A percentile compares a stretch with the other conserved stretches of the same genome.
phyloP scores from a whole-genome alignment of 2,329 filamentous ascomycete genomes.

The Penicillium sp. region DNA sequence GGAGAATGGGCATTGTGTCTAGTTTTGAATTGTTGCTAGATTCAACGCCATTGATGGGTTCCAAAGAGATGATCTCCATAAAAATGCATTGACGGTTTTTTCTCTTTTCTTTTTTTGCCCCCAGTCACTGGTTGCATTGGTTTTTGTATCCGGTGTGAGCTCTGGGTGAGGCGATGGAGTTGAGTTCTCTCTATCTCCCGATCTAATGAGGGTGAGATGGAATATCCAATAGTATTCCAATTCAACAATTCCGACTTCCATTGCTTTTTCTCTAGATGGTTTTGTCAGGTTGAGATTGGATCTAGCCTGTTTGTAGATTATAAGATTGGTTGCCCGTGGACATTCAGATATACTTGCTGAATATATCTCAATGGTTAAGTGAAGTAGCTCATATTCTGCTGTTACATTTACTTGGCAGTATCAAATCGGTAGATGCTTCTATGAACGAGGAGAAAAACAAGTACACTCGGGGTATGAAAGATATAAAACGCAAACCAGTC shows the following conservation, averaged over 20 bases:
- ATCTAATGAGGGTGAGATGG: slow-evolving; percentile 27
- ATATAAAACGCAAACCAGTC: slow-evolving; percentile 7
- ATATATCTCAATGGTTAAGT: neutral
- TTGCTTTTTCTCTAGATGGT: slow-evolving; percentile 5
- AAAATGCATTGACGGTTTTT: slow-evolving; percentile 30
- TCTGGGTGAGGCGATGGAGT: slow-evolving; percentile 19
- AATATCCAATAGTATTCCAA: slow-evolving; percentile 28
- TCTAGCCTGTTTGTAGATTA: neutral
- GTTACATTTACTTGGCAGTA: neutral
- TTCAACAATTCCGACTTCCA: slow-evolving; percentile 24
- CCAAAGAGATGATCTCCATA: slow-evolving; percentile 21
- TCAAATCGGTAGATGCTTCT: neutral
- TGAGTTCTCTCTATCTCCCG: slow-evolving; percentile 17
- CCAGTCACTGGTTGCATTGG: slow-evolving; percentile 19
- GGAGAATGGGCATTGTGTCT: slow-evolving; percentile 25
- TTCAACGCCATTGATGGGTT: slow-evolving; percentile 25
- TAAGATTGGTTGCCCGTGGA: neutral
- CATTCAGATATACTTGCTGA: neutral
- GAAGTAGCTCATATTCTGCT: neutral
- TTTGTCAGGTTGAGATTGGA: neutral
- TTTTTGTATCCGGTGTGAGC: slow-evolving; percentile 15
- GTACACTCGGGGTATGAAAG: slow-evolving; percentile 15
- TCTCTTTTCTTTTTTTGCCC: slow-evolving; percentile 25
- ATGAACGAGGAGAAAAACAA: neutral
- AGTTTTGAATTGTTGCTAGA: slow-evolving; percentile 26